These are phyloP conservation scores for Sarcomyxa edulis DNA, from an alignment of 768 basidiomycete species.

Conservation along the genomic window DNA sequence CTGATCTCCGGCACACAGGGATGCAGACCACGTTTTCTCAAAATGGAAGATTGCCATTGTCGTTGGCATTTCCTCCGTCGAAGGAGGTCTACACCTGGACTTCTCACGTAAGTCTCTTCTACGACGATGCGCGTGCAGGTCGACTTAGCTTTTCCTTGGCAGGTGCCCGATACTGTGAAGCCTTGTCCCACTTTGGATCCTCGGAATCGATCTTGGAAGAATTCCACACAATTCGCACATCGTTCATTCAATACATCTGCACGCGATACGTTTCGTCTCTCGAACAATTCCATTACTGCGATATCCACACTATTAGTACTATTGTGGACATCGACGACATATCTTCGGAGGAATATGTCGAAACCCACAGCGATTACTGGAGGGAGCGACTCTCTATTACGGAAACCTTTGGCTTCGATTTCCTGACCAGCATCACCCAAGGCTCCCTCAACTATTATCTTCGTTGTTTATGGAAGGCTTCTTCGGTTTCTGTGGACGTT, in stretches of 20 bases:
- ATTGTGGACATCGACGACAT: conserved; percentile 5
- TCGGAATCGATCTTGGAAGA: background rate
- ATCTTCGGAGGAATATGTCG: conserved; percentile 1
- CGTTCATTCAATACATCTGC: conserved; percentile 4
- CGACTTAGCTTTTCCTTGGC: background rate
- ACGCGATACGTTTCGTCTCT: conserved; percentile 5
- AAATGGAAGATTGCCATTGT: conserved; percentile 14
- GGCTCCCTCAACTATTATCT: conserved; percentile 5
- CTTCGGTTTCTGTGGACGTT: background rate
- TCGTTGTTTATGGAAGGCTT: conserved; percentile 6
- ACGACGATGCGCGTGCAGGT: no score
- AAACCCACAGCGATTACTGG: background rate
- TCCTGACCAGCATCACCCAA: conserved; percentile 5
- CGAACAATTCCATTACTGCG: conserved; percentile 1
- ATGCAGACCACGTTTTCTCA: conserved; percentile 5
- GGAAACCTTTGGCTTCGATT: conserved; percentile 5
- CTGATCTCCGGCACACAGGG: background rate
- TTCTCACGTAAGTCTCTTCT: conserved; percentile 7
- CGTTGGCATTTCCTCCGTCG: conserved; percentile 8
- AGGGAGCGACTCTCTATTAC: conserved; percentile 6
- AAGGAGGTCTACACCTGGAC: conserved; percentile 12
- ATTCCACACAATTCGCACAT: background rate
- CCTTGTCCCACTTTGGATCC: background rate
- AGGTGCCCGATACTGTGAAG: conserved; percentile 5
- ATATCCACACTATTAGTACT: conserved; percentile 3